phyloP scores from a whole-genome alignment of 441 rosid genomes.

The Omphalea diandra region DNA sequence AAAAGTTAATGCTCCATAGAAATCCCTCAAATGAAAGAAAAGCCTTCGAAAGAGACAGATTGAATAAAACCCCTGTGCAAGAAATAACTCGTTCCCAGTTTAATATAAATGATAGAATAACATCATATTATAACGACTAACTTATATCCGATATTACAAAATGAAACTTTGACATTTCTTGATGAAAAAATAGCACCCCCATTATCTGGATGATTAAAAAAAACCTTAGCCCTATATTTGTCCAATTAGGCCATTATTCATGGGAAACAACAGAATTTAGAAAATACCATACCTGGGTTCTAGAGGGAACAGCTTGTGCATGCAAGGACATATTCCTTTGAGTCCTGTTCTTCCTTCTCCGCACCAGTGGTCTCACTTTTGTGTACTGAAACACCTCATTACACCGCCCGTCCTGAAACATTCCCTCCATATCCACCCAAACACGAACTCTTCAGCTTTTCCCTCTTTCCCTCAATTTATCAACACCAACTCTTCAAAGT shows the following conservation, averaged over 20 bases:
- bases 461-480: constrained; percentile 17
- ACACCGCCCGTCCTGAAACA: constrained; percentile 44
- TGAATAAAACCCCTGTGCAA: neutral
- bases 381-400: constrained; percentile 35
- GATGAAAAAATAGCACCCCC: neutral
- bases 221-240: neutral
- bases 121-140: neutral
- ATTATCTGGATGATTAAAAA: neutral
- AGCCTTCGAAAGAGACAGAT: neutral
- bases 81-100: neutral
- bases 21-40: neutral
- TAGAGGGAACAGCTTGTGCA: constrained; percentile 56
- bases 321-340: constrained; percentile 33
- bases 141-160: neutral
- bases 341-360: constrained; percentile 29
- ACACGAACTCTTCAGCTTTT: neutral
- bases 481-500: constrained; percentile 9
- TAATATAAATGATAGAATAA: neutral
- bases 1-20: neutral
- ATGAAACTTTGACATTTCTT: neutral
- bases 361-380: constrained; percentile 23
- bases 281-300: constrained; percentile 48
- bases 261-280: neutral
- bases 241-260: neutral
- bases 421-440: constrained; percentile 30